Evolutionary conservation across 2,329 filamentous ascomycete genomes (phyloP), one percentile per base, ranked within the genome.

Genomic region (Talaromyces piceae): DNA sequence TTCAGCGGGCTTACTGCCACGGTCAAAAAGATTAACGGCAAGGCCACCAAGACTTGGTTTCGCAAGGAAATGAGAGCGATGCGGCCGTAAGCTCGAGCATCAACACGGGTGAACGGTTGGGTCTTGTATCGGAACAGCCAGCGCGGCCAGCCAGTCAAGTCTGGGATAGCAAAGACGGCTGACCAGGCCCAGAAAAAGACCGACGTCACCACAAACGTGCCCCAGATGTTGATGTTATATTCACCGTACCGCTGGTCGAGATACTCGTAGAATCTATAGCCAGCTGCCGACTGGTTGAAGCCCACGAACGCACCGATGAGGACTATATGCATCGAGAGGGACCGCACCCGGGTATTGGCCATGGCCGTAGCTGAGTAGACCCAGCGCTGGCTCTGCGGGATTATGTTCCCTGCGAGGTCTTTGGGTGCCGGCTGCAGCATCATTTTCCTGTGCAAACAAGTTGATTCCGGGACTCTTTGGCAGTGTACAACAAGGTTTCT

Each of bases 11-110:
- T 25, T 6, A 1, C 13, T 11, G 25, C 5, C 23, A 22, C 23
- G 8, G 11, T 5, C 23, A 47, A 23, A 46, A 47, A 20, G 22
- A 47, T 31, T 33, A 51, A 23, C 4, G 49, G 48, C 30, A 54
- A 44, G 13, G 49, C 49, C 18, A 54, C 52, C 13, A 54, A 23
- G 31, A 54, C 20, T 41, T 54, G 52, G 39, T 54, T 54, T 25
- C 52, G 49, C 12, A 54, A 44, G 4, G 48, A 47, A 37, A 52
- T 52, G 23, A 41, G 18, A 7, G 52, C 52, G 7, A 43, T 43
- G 4, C 22, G 39, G 11, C 11, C 8, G 39, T 43, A 43, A 12
- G 39, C 23, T 25, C 39, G 39, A 9, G 20, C 39, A 43, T 43
- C 39, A 25, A 43, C 39, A 5, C 39, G 39, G 39, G 13, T 25